Percentiles rank a stretch among this genome's conserved stretches.
Conservation (phyloP, 2,329 filamentous ascomycete species). For the Penicillium sp. region DNA sequence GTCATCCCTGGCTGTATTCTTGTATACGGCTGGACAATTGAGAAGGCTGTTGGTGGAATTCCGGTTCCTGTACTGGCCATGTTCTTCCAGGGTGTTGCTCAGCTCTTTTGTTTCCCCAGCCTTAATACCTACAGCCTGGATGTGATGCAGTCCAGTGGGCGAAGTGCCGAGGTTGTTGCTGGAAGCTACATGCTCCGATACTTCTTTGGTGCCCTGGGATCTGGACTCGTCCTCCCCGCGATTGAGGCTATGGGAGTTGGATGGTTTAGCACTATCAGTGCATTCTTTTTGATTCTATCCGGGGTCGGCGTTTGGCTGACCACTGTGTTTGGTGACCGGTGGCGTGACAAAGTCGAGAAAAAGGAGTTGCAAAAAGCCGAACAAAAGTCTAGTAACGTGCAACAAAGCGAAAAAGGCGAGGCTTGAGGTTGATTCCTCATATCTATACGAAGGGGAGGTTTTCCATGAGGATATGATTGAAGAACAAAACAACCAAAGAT, state of each 20-base stretch:
- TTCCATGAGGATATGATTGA: background rate
- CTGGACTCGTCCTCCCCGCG: slow-evolving; percentile 71
- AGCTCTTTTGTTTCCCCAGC: slow-evolving; percentile 74
- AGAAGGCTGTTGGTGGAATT: slow-evolving; percentile 57
- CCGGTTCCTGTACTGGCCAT: slow-evolving; percentile 67
- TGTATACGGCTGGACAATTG: slow-evolving; percentile 67
- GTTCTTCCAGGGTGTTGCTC: slow-evolving; percentile 72
- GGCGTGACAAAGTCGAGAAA: slow-evolving; percentile 57
- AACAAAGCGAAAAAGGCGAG: slow-evolving; percentile 7
- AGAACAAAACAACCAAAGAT: background rate
- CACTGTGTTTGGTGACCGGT: slow-evolving; percentile 52
- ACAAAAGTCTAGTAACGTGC: slow-evolving; percentile 8
- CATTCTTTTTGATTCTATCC: slow-evolving; percentile 55
- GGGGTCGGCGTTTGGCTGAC: slow-evolving; percentile 51
- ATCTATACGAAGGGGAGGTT: background rate
- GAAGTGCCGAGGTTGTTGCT: slow-evolving; percentile 72
- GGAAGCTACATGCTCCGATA: slow-evolving; percentile 81
- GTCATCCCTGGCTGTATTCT: slow-evolving; percentile 65
- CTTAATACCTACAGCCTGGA: slow-evolving; percentile 82
- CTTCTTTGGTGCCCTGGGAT: slow-evolving; percentile 69
- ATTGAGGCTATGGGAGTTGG: slow-evolving; percentile 75
- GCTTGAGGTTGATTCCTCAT: background rate
- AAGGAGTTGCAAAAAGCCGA: slow-evolving; percentile 43
- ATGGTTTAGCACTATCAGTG: slow-evolving; percentile 75
- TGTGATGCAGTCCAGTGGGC: slow-evolving; percentile 66